Percentiles rank a stretch among this genome's conserved stretches.
phyloP scores from a whole-genome alignment of 192 early-diverging fungal genomes.

The Rhizophagus clarus region DNA sequence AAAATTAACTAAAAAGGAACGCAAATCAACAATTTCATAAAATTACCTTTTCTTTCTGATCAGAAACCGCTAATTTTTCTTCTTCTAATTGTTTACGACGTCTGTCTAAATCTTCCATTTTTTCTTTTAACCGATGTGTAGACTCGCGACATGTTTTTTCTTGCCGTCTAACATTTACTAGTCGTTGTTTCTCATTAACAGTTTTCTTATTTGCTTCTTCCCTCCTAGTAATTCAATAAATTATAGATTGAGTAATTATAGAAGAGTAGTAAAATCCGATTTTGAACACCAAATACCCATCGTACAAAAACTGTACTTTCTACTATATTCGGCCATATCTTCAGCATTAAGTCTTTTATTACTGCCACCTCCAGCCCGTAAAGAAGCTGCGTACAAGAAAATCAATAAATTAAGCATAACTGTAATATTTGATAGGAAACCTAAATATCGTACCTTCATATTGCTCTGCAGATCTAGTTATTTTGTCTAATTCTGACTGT shows the following conservation, averaged over 20 bases:
- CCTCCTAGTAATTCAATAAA: slow-evolving; percentile 48
- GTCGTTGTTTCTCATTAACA: slow-evolving; percentile 67
- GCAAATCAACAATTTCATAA: slow-evolving; percentile 39
- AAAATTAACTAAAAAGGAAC: slow-evolving; percentile 16
- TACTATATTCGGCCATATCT: slow-evolving; percentile 42
- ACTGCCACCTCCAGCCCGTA: slow-evolving; percentile 10
- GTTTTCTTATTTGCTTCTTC: slow-evolving; percentile 71
- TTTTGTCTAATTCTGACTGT: slow-evolving; percentile 53
- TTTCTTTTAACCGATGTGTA: slow-evolving; percentile 60
- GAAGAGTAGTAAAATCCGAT: not conserved
- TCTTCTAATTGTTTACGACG: slow-evolving; percentile 53
- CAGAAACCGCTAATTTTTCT: slow-evolving; percentile 42
- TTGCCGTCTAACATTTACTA: slow-evolving; percentile 69
- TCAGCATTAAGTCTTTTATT: slow-evolving; percentile 29
- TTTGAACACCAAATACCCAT: not conserved
- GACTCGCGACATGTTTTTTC: slow-evolving; percentile 64
- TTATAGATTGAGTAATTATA: not conserved
- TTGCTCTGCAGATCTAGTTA: slow-evolving; percentile 52
- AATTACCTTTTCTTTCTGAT: slow-evolving; percentile 45
- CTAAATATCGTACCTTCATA: slow-evolving; percentile 45
- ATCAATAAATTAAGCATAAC: not conserved
- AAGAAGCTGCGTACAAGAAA: not conserved
- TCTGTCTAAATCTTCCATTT: slow-evolving; percentile 48
- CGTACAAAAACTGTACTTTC: slow-evolving; percentile 25
- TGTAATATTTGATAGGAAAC: not conserved